Percentiles rank a stretch among this genome's conserved stretches.
phyloP scores from a whole-genome alignment of 768 basidiomycete genomes.

The Psilocybe azurescens region DNA sequence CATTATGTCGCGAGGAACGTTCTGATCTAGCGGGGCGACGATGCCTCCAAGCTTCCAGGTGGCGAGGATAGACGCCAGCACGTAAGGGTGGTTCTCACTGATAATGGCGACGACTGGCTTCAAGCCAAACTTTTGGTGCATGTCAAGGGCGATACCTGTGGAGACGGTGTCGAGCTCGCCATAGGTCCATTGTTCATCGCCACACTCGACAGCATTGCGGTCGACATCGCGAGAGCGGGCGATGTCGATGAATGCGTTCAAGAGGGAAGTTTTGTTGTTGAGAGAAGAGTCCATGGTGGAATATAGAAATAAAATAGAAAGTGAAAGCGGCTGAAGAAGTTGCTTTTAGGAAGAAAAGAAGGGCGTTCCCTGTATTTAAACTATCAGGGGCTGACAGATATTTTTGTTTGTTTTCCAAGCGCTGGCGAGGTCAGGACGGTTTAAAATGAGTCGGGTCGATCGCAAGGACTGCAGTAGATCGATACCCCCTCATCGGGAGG shows the following conservation, averaged over 20 bases:
- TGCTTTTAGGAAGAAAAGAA: slow-evolving; percentile 8
- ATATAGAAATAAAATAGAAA: slow-evolving; percentile 10
- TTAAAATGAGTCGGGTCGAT: slow-evolving; percentile 15
- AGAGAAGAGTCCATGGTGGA: slow-evolving; percentile 23
- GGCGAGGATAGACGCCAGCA: slow-evolving; percentile 34
- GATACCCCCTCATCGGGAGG: slow-evolving; percentile 12
- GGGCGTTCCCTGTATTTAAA: slow-evolving; percentile 20
- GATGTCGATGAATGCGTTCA: slow-evolving; percentile 25
- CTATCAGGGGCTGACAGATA: slow-evolving; percentile 3
- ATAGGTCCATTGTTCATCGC: slow-evolving; percentile 37
- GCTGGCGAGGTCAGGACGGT: slow-evolving; percentile 1
- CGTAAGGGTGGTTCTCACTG: slow-evolving; percentile 40
- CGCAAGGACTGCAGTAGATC: slow-evolving; percentile 19
- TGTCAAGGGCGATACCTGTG: slow-evolving; percentile 33
- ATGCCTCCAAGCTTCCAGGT: slow-evolving; percentile 40
- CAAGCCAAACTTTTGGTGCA: slow-evolving; percentile 28
- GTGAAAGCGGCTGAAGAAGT: slow-evolving; percentile 13
- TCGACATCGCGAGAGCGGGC: slow-evolving; percentile 25
- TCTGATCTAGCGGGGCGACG: slow-evolving; percentile 36
- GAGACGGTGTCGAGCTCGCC: slow-evolving; percentile 37
- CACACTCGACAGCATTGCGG: slow-evolving; percentile 33
- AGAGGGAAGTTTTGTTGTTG: slow-evolving; percentile 21
- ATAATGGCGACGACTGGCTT: slow-evolving; percentile 37
- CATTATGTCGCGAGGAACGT: slow-evolving; percentile 36
- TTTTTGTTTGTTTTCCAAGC: slow-evolving; percentile 1